phyloP scores from a whole-genome alignment of 2,329 filamentous ascomycete species.

The Achaetomium macrosporum region DNA sequence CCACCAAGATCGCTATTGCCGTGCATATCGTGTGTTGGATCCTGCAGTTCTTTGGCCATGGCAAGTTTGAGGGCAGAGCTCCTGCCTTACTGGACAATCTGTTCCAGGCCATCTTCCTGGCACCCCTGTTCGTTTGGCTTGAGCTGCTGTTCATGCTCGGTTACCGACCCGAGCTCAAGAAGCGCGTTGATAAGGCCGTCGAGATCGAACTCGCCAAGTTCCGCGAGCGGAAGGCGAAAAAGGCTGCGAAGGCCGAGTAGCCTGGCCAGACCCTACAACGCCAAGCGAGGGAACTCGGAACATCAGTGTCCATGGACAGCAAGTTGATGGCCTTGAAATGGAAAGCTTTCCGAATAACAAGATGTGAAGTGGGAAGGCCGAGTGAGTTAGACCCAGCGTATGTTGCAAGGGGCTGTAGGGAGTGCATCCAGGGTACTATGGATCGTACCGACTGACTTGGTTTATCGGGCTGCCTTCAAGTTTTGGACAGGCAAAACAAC shows the following conservation, averaged over 20 bases:
- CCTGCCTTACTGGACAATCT: conserved; percentile 89
- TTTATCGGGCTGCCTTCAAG: neutral
- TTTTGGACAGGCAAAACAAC: neutral
- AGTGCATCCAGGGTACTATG: too few species aligned
- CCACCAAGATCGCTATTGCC: conserved; percentile 54
- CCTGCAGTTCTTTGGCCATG: conserved; percentile 86
- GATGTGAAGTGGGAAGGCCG: neutral
- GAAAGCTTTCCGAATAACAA: neutral
- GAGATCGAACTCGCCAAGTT: conserved; percentile 72
- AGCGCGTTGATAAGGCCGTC: conserved; percentile 71
- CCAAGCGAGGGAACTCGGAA: neutral
- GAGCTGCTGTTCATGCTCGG: conserved; percentile 86
- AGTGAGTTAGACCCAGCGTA: neutral
- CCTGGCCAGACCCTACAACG: neutral
- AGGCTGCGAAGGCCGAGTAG: conserved; percentile 46
- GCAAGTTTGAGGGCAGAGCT: conserved; percentile 78
- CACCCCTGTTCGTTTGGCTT: conserved; percentile 96
- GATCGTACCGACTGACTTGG: neutral
- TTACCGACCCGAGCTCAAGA: conserved; percentile 82
- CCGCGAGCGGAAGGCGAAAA: conserved; percentile 46
- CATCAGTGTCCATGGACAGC: neutral
- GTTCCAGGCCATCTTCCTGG: conserved; percentile 84
- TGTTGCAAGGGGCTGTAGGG: too few species aligned
- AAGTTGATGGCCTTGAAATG: neutral
- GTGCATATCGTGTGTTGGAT: conserved; percentile 76